Percentiles rank a stretch among this genome's conserved stretches.
Evolutionary conservation across 768 basidiomycete genomes (phyloP).

Genomic region (Infundibulicybe gibba): DNA sequence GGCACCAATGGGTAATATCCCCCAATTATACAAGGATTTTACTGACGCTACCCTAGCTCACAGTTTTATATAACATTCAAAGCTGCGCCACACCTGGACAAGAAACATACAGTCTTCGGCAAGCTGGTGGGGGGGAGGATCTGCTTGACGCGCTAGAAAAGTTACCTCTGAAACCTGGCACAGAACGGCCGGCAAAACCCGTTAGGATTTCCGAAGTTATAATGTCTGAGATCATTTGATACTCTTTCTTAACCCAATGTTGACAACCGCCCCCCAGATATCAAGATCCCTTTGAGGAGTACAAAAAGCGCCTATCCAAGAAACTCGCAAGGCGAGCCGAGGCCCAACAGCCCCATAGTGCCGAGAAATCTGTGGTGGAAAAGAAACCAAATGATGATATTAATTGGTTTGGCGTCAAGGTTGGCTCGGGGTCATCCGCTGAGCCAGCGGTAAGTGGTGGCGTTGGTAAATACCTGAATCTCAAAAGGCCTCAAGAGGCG

Average conservation of each 20-base stretch:
- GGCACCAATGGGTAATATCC: conserved; percentile 77
- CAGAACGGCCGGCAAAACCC: conserved; percentile 82
- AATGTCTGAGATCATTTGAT: conserved; percentile 53
- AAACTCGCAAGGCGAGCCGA: conserved; percentile 61
- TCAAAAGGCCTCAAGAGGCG: conserved; percentile 41
- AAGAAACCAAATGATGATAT: conserved; percentile 64
- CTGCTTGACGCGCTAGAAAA: conserved; percentile 83
- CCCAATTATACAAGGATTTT: neutral
- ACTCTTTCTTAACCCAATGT: neutral
- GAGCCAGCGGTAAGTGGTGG: conserved; percentile 36
- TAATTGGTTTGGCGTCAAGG: conserved; percentile 89
- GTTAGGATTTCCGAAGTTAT: conserved; percentile 83
- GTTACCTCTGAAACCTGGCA: conserved; percentile 76
- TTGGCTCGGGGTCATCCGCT: conserved; percentile 46
- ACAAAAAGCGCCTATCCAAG: conserved; percentile 79
- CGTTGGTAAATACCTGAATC: conserved; percentile 78
- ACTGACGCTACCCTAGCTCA: conserved; percentile 44
- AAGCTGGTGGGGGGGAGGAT: conserved; percentile 96
- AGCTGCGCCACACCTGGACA: conserved; percentile 80
- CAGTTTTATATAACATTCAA: conserved; percentile 95
- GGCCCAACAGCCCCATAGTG: conserved; percentile 27
- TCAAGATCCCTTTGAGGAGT: conserved; percentile 94
- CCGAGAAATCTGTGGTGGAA: conserved; percentile 27
- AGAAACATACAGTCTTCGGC: conserved; percentile 95
- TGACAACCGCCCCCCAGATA: conserved; percentile 43